phyloP scores from a whole-genome alignment of 2,329 filamentous ascomycete genomes.

The Aspergillus pseudoglaucus region DNA sequence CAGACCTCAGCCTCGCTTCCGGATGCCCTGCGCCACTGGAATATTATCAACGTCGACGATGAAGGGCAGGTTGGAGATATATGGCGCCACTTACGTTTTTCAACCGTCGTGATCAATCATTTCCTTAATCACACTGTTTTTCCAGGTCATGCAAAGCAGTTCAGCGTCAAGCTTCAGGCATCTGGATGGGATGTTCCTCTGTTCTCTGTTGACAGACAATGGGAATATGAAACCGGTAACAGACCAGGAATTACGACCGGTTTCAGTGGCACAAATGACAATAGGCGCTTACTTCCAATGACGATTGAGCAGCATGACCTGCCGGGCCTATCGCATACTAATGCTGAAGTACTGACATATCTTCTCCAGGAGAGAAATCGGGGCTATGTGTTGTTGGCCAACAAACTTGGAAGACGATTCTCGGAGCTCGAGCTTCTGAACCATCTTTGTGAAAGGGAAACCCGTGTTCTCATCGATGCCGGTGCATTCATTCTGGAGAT shows the following conservation, averaged over 20 bases:
- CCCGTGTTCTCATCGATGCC: conserved; percentile 56
- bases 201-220: conserved; percentile 17
- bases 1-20: conserved; percentile 39
- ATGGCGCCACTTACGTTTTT: conserved; percentile 46
- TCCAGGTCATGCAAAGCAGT: conserved; percentile 58
- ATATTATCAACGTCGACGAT: conserved; percentile 55
- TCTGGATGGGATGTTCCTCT: conserved; percentile 64
- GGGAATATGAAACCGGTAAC: neutral
- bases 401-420: conserved; percentile 29
- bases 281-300: conserved; percentile 52
- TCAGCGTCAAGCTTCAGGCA: conserved; percentile 55
- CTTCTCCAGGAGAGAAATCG: conserved; percentile 50
- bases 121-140: conserved; percentile 61
- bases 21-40: conserved; percentile 46
- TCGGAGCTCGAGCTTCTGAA: conserved; percentile 43
- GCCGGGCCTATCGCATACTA: conserved; percentile 50
- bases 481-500: conserved; percentile 60
- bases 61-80: conserved; percentile 44
- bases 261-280: conserved; percentile 68
- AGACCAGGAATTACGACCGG: conserved; percentile 51
- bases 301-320: conserved; percentile 58
- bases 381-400: conserved; percentile 36
- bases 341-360: conserved; percentile 57
- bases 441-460: conserved; percentile 29
- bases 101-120: conserved; percentile 50